Evolutionary conservation across 1,139 yeast genomes (phyloP).

Genomic region (Blastobotrys malaysiensis): DNA sequence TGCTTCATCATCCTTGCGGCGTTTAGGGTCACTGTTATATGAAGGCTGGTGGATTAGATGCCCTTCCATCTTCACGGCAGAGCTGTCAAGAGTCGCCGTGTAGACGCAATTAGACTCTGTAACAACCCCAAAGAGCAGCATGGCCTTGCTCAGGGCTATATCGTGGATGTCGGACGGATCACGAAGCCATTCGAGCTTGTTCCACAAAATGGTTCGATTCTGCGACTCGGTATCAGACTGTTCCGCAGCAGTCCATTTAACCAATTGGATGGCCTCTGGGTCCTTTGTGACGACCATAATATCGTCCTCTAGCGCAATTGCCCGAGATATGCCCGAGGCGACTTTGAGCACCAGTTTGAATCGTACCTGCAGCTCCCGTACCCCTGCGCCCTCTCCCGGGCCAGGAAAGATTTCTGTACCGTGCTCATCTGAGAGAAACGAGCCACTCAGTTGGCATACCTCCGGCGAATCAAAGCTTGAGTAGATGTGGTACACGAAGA

Average conservation of each 20-base stretch:
- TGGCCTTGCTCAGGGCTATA: constrained; percentile 21
- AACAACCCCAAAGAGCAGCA: constrained; percentile 23
- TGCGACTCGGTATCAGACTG: constrained; percentile 15
- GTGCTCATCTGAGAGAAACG: constrained; percentile 6
- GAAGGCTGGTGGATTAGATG: constrained; percentile 23
- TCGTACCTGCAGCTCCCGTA: constrained; percentile 31
- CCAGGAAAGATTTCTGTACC: constrained; percentile 28
- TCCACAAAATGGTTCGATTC: constrained; percentile 20
- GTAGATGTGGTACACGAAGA: constrained; percentile 27
- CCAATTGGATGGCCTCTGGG: constrained; percentile 31
- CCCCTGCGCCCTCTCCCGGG: constrained; percentile 39
- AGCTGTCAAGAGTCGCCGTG: constrained; percentile 9
- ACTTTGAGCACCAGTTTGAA: constrained; percentile 27
- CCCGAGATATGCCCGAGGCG: constrained; percentile 29
- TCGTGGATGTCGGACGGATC: constrained; percentile 13
- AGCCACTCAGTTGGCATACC: constrained; percentile 22
- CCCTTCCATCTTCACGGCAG: constrained; percentile 13
- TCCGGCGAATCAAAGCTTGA: constrained; percentile 25
- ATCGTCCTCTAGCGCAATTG: constrained; percentile 29
- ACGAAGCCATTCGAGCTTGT: constrained; percentile 27
- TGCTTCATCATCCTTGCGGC: constrained; percentile 22
- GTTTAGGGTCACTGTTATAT: constrained; percentile 4
- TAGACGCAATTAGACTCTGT: constrained; percentile 14
- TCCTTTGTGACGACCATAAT: constrained; percentile 28
- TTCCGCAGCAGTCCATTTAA: constrained; percentile 21